Percentiles rank a stretch among this genome's conserved stretches.
Evolutionary conservation across 768 basidiomycete species (phyloP).

Genomic region (Pleurotus platypus): DNA sequence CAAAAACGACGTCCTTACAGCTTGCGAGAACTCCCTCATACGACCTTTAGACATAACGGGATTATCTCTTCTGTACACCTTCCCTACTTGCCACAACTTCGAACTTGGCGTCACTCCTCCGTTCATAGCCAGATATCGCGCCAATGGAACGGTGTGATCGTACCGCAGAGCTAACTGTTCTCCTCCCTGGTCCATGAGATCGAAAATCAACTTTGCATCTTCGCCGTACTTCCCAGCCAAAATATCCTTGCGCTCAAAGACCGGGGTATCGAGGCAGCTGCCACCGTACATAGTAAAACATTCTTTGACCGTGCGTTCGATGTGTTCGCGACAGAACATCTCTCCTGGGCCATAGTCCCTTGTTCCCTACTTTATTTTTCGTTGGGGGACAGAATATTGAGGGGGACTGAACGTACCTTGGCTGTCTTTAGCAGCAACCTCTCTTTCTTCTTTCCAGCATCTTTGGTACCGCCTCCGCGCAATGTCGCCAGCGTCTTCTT

Average conservation of each 20-base stretch:
- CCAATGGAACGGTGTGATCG: constrained; percentile 96
- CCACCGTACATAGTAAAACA: constrained; percentile 89
- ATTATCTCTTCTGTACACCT: constrained; percentile 94
- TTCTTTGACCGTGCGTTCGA: constrained; percentile 84
- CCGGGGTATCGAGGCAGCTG: constrained; percentile 92
- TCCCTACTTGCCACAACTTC: constrained; percentile 98
- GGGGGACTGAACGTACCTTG: constrained; percentile 55
- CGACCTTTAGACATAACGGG: constrained; percentile 98
- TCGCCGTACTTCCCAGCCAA: constrained; percentile 97
- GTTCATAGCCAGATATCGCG: constrained; percentile 92
- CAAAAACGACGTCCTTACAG: constrained; percentile 46
- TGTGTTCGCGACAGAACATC: constrained; percentile 87
- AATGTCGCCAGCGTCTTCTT: constrained; percentile 49
- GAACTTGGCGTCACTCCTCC: constrained; percentile 70
- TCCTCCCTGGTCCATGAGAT: constrained; percentile 95
- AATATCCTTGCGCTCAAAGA: constrained; percentile 97
- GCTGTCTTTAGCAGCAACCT: constrained; percentile 86
- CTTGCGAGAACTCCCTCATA: constrained; percentile 98
- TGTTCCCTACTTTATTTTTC: constrained; percentile 62
- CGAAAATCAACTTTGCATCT: constrained; percentile 96
- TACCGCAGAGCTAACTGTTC: constrained; percentile 93
- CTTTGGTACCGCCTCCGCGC: constrained; percentile 36
- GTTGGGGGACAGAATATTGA: constrained; percentile 9
- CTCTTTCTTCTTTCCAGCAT: constrained; percentile 60
- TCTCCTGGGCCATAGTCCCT: constrained; percentile 91